Evolutionary conservation across 1,284 basidiomycete genomes (phyloP).

Genomic region (Ganoderma multipileum): DNA sequence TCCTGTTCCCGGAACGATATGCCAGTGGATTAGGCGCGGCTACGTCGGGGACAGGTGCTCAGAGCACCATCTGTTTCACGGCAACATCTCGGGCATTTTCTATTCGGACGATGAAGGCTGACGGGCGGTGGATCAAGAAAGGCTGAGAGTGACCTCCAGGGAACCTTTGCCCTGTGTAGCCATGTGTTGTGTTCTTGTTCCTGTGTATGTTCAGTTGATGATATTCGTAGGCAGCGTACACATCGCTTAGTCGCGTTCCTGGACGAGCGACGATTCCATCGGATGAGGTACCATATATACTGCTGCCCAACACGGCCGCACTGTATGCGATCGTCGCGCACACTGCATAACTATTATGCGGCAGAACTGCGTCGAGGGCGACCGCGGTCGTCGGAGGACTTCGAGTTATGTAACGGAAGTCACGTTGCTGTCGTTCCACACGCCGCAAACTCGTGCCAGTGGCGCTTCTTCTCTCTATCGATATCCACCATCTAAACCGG

Average conservation of each 20-base stretch:
- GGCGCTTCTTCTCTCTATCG: not conserved
- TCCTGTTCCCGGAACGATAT: slow-evolving; percentile 11
- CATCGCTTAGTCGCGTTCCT: not conserved
- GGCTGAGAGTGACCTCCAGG: not conserved
- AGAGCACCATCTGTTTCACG: not conserved
- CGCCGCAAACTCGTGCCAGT: not conserved
- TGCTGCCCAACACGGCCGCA: not conserved
- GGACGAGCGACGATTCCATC: not conserved
- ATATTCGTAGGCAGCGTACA: not conserved
- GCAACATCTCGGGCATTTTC: not conserved
- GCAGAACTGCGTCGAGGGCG: too few species aligned
- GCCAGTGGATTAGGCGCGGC: not conserved
- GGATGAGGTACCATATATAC: not conserved
- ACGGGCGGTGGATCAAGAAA: not conserved
- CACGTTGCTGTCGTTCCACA: not conserved
- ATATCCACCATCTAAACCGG: not conserved
- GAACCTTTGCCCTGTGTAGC: not conserved
- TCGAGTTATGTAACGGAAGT: not conserved
- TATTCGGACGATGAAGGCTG: not conserved
- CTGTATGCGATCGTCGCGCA: too few species aligned
- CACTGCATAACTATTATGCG: too few species aligned
- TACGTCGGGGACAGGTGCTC: not conserved
- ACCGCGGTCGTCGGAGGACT: not conserved
- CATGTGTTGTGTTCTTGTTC: not conserved
- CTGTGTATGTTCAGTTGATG: not conserved